Conservation (phyloP, 2,329 filamentous ascomycete genomes). For the Talaromyces piceae region DNA sequence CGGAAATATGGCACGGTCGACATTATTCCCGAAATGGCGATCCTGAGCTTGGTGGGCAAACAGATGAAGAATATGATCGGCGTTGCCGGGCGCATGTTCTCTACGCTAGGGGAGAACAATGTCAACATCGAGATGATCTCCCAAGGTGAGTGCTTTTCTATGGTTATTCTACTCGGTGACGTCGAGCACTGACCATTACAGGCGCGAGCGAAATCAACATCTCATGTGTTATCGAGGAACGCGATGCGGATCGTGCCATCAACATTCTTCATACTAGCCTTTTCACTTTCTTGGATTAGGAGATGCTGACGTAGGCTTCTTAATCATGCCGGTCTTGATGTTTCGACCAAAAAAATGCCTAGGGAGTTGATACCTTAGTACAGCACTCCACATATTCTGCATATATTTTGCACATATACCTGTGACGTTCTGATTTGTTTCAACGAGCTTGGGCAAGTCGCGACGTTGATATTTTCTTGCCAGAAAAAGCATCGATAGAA, state of each 20-base stretch:
- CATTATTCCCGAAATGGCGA: constrained; percentile 85
- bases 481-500: background rate
- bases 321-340: background rate
- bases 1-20: constrained; percentile 81
- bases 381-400: background rate
- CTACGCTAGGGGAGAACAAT: constrained; percentile 82
- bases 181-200: constrained; percentile 31
- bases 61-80: constrained; percentile 98
- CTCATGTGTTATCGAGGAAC: constrained; percentile 89
- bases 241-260: constrained; percentile 85
- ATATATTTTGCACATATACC: background rate
- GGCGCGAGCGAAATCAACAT: constrained; percentile 99
- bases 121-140: constrained; percentile 99
- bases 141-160: constrained; percentile 58
- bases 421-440: background rate
- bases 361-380: no score
- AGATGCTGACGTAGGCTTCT: background rate
- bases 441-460: background rate
- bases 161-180: constrained; percentile 5
- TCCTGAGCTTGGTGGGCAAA: constrained; percentile 85
- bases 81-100: constrained; percentile 90
- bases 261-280: constrained; percentile 95
- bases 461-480: background rate
- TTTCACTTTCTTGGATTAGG: constrained; percentile 83
- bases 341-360: no score